These are phyloP conservation scores for Eudorina sp. DNA, from an alignment of 139 green algal species.

Conservation along the genomic window DNA sequence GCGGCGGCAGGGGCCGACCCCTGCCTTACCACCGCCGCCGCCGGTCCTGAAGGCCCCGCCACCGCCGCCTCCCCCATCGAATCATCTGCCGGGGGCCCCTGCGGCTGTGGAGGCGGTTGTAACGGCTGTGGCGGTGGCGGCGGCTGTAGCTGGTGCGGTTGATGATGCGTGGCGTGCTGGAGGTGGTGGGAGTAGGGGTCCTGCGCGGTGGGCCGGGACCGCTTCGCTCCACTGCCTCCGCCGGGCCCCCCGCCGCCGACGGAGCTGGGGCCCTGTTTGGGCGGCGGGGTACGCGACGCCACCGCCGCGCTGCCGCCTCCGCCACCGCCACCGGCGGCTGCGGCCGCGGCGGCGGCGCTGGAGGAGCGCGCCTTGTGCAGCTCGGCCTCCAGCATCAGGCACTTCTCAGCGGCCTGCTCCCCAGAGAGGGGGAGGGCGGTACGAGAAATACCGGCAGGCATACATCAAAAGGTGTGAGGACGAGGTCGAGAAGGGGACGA, in stretches of 20 bases:
- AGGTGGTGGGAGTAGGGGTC: neutral
- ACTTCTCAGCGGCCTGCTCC: conserved; percentile 1
- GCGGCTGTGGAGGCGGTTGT: neutral
- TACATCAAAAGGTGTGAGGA: too few species aligned
- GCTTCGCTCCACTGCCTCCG: neutral
- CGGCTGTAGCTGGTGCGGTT: neutral
- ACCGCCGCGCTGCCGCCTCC: too few species aligned
- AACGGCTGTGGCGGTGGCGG: neutral
- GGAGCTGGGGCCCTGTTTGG: neutral
- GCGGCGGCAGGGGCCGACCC: neutral
- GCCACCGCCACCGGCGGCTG: too few species aligned
- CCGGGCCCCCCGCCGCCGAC: neutral
- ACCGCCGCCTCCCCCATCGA: neutral
- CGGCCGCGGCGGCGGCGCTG: neutral
- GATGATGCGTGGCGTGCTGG: neutral
- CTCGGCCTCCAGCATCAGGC: conserved; percentile 14
- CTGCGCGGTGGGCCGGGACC: neutral
- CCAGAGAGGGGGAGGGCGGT: too few species aligned
- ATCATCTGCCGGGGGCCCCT: neutral
- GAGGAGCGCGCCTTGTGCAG: conserved; percentile 13
- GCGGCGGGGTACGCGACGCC: neutral
- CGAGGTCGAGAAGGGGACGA: too few species aligned
- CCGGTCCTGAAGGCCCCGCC: neutral
- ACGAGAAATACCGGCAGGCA: too few species aligned
- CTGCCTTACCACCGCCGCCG: too few species aligned